A percentile compares a stretch with the other conserved stretches of the same genome.
Evolutionary conservation across 495 filamentous ascomycete species (phyloP).

Genomic region (Penicillium waksmanii): DNA sequence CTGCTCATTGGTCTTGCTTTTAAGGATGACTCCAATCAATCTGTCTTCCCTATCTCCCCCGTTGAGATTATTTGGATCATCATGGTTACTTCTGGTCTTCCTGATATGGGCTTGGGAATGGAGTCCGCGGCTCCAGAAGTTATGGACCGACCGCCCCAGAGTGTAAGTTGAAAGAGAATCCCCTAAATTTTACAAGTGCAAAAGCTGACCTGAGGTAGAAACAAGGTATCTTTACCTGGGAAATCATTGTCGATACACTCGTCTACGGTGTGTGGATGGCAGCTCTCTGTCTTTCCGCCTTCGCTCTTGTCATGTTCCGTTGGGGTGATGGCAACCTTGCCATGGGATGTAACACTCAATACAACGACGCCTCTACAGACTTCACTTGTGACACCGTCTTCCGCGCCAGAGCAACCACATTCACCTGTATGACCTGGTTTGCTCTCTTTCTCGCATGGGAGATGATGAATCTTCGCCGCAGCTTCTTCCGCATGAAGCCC

Average conservation of each 20-base stretch:
- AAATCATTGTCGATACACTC: constrained; percentile 69
- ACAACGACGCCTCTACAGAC: constrained; percentile 34
- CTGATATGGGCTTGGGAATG: constrained; percentile 77
- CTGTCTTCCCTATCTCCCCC: constrained; percentile 72
- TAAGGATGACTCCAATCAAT: constrained; percentile 64
- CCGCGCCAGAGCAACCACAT: constrained; percentile 71
- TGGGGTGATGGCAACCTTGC: constrained; percentile 70
- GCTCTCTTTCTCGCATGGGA: constrained; percentile 76
- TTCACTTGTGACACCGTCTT: constrained; percentile 67
- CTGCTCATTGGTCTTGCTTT: constrained; percentile 73
- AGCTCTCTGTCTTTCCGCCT: constrained; percentile 65
- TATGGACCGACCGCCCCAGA: constrained; percentile 67
- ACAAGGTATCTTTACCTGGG: constrained; percentile 69
- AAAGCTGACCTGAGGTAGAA: constrained; percentile 50
- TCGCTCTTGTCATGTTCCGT: constrained; percentile 66
- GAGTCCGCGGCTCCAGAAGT: constrained; percentile 69
- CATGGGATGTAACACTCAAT: constrained; percentile 62
- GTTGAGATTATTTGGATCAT: constrained; percentile 81
- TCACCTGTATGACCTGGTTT: constrained; percentile 75
- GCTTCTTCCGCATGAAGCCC: constrained; percentile 70
- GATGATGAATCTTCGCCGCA: constrained; percentile 68
- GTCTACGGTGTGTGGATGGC: constrained; percentile 75
- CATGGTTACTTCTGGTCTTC: constrained; percentile 74
- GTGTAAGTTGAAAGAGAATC: constrained; percentile 37
- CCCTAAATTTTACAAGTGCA: constrained; percentile 12